Conservation (phyloP, 208 protist species). For the Leishmania braziliensis region DNA sequence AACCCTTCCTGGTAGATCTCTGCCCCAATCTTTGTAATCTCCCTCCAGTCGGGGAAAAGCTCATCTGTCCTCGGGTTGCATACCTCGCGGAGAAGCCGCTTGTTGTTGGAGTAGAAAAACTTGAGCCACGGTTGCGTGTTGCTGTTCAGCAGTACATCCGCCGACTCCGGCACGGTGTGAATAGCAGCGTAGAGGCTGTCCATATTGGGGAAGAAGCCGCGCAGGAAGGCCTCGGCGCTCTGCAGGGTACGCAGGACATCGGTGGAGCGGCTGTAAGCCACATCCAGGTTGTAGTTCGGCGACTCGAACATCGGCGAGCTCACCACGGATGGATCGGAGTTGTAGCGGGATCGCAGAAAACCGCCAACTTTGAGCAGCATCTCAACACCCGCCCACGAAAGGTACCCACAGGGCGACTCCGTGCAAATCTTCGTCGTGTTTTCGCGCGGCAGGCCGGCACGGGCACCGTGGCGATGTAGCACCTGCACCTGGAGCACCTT, state of each 20-base stretch:
- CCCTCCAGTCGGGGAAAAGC: slow-evolving; percentile 36
- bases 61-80: slow-evolving; percentile 44
- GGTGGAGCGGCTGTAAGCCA: slow-evolving; percentile 64
- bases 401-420: slow-evolving; percentile 49
- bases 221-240: slow-evolving; percentile 54
- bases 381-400: slow-evolving; percentile 38
- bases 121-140: slow-evolving; percentile 29
- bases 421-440: slow-evolving; percentile 49
- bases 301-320: slow-evolving; percentile 36
- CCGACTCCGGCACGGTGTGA: slow-evolving; percentile 36
- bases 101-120: slow-evolving; percentile 30
- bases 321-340: slow-evolving; percentile 32
- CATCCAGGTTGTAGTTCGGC: slow-evolving; percentile 46
- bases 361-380: slow-evolving; percentile 50
- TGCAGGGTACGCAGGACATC: slow-evolving; percentile 63
- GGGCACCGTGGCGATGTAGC: slow-evolving; percentile 65
- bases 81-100: slow-evolving; percentile 29
- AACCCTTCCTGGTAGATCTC: slow-evolving; percentile 49
- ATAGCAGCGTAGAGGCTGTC: slow-evolving; percentile 49
- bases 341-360: slow-evolving; percentile 47
- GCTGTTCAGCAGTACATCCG: slow-evolving; percentile 47
- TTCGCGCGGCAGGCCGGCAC: slow-evolving; percentile 17
- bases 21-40: slow-evolving; percentile 42
- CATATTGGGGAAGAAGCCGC: slow-evolving; percentile 45
- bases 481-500: slow-evolving; percentile 42